phyloP scores from a whole-genome alignment of 306 rosid species.

The Trifolium subterraneum region DNA sequence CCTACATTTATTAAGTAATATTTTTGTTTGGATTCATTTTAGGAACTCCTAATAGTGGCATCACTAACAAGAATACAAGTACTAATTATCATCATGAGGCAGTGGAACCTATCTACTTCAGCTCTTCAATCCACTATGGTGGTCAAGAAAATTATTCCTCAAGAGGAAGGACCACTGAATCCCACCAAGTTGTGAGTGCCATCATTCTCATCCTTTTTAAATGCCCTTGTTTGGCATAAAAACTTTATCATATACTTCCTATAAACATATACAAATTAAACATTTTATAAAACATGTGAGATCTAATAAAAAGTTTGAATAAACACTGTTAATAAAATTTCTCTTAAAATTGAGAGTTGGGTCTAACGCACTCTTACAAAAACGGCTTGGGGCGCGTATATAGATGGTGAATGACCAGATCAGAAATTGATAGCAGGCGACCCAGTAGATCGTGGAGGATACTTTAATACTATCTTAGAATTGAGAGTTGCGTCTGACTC shows the following conservation, averaged over 20 bases:
- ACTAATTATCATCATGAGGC: conserved; percentile 59
- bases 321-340: no score
- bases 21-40: conserved; percentile 37
- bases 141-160: conserved; percentile 88
- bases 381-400: no score
- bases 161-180: conserved; percentile 57
- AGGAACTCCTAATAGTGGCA: conserved; percentile 39
- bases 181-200: conserved; percentile 62
- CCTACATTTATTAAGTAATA: conserved; percentile 37
- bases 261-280: background rate
- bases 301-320: background rate
- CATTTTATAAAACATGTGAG: background rate
- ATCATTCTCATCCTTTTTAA: conserved; percentile 15
- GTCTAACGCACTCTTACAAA: no score
- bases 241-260: background rate
- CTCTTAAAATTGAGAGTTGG: no score
- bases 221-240: conserved; percentile 22
- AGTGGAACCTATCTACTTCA: conserved; percentile 64
- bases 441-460: no score
- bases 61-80: conserved; percentile 45
- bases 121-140: conserved; percentile 86
- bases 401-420: no score
- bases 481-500: no score
- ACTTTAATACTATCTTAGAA: no score
- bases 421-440: no score